Evolutionary conservation across 768 basidiomycete species (phyloP), one percentile per base, ranked within the genome.

Genomic region (Amanita pallidorosea): DNA sequence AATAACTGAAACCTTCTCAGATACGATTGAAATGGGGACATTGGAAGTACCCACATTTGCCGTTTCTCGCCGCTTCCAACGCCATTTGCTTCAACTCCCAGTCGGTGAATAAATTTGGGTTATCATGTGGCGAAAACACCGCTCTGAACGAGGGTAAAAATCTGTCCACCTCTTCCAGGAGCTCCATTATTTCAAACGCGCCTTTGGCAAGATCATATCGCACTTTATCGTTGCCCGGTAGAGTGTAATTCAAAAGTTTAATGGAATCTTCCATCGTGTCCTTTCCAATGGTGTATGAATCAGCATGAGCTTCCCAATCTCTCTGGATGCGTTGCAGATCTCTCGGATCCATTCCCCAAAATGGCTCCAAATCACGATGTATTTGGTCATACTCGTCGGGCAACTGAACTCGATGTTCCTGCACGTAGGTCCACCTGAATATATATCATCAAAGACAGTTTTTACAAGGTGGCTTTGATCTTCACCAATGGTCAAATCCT

Each of bases 401-500:
- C 38, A 93, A 78, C 57, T 79, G 77, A 27, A 89, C 80, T 7
- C 77, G 65, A 63, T 90, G 74, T 42, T 75, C 69, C 58, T 75
- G 67, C 22, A 81, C 83, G 61, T 72, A 74, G 3, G 51, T 54
- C 73, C 71, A 75, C 71, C 70, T 70, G 23, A 23, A 53, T 34
- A 38, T 29, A 43, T 27, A 29, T 49, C 12, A n/a, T 25, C 38
- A 40, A 11, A 15, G 13, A 33, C 22, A 18, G 23, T 3, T 9
- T 45, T 11, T 7, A 29, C 27, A 5, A 31, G 8, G 7, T 12
- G 25, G 6, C 27, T 9, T 33, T 17, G n/a, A 40, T 36, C 27
- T 25, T n/a, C 72, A 90, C 92, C 92, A 94, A 33, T 75, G 67
- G 60, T 88, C 88, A 57, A 95, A 96, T 0, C 94, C 93, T 38